phyloP scores from a whole-genome alignment of 228 moss, liverwort and hornwort species.

The Sphagnum magellanicum region DNA sequence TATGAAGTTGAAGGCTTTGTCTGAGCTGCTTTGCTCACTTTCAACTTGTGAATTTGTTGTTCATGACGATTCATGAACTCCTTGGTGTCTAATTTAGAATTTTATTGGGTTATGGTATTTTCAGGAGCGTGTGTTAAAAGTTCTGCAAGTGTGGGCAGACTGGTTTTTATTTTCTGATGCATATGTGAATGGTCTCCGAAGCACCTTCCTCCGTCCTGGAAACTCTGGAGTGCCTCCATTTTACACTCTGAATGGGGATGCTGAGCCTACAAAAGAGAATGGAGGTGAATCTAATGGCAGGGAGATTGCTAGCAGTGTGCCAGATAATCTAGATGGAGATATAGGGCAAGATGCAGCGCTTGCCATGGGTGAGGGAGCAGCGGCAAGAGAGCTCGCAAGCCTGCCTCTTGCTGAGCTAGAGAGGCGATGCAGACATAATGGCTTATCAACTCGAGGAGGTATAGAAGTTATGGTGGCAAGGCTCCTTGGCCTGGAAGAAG shows the following conservation, averaged over 20 bases:
- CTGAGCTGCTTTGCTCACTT: too few relatives aligned
- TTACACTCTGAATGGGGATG: constrained; percentile 78
- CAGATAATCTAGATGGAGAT: constrained; percentile 46
- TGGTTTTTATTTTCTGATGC: constrained; percentile 99
- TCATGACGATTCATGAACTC: too few relatives aligned
- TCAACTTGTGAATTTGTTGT: too few relatives aligned
- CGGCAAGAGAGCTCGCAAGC: constrained; percentile 91
- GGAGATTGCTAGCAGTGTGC: constrained; percentile 37
- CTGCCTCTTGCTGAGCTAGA: constrained; percentile 90
- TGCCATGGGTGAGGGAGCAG: constrained; percentile 98
- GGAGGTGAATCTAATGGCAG: constrained; percentile 17
- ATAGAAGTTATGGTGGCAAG: constrained; percentile 93
- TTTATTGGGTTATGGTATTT: background rate
- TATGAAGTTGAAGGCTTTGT: background rate
- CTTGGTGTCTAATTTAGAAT: too few relatives aligned
- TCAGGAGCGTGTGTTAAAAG: constrained; percentile 99
- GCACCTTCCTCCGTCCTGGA: constrained; percentile 86
- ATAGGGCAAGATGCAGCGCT: constrained; percentile 86
- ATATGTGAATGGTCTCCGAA: constrained; percentile 90
- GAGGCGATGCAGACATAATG: constrained; percentile 93
- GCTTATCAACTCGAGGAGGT: constrained; percentile 88
- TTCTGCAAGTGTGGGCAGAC: constrained; percentile 97
- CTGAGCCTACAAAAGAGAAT: constrained; percentile 55
- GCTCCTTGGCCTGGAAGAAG: constrained; percentile 91
- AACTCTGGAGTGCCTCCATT: constrained; percentile 86